Evolutionary conservation across 2,329 filamentous ascomycete species (phyloP).

Genomic region (Lachnellula suecica): DNA sequence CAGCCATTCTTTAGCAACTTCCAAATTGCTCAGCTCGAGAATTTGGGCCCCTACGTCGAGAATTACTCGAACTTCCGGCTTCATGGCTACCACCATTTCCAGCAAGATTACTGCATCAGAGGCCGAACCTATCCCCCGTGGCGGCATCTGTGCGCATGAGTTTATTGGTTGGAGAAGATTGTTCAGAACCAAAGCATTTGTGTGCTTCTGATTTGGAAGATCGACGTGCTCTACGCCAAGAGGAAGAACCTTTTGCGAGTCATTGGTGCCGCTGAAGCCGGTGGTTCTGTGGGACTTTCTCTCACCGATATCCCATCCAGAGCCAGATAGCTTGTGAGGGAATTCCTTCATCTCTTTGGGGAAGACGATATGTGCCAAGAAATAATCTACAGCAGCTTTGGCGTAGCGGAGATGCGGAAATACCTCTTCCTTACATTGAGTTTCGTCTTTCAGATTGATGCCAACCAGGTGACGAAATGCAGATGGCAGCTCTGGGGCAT

Average conservation of each 20-base stretch:
- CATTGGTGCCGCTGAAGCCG: slow-evolving; percentile 71
- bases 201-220: slow-evolving; percentile 53
- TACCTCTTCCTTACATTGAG: slow-evolving; percentile 45
- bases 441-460: slow-evolving; percentile 58
- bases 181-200: slow-evolving; percentile 64
- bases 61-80: slow-evolving; percentile 52
- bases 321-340: slow-evolving; percentile 59
- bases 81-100: slow-evolving; percentile 37
- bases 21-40: slow-evolving; percentile 57
- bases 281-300: slow-evolving; percentile 49
- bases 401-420: slow-evolving; percentile 53
- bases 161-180: slow-evolving; percentile 57
- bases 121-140: neutral
- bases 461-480: slow-evolving; percentile 43
- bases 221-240: slow-evolving; percentile 54
- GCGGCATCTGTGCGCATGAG: slow-evolving; percentile 33
- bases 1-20: slow-evolving; percentile 56
- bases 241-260: slow-evolving; percentile 56
- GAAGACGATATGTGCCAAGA: slow-evolving; percentile 57
- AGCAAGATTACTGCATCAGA: slow-evolving; percentile 43
- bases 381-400: slow-evolving; percentile 62
- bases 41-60: slow-evolving; percentile 71
- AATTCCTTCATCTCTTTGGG: slow-evolving; percentile 63
- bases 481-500: slow-evolving; percentile 33
- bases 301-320: slow-evolving; percentile 64